phyloP scores from a whole-genome alignment of 805 yeast species.

The Pichia heedii region DNA sequence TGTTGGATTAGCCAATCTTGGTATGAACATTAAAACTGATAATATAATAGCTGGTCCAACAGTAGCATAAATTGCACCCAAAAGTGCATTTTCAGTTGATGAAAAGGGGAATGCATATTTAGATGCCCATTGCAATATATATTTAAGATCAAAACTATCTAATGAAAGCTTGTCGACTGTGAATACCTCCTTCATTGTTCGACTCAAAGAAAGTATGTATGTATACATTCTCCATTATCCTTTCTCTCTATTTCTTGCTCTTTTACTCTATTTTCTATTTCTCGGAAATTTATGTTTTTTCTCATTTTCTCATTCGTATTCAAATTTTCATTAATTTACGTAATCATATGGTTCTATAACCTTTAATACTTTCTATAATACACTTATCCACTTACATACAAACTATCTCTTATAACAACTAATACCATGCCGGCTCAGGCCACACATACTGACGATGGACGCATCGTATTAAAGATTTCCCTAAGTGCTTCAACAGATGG shows the following conservation, averaged over 20 bases:
- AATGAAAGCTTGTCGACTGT: background rate
- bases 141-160: background rate
- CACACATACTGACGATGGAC: background rate
- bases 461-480: background rate
- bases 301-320: no score
- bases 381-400: no score
- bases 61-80: slow-evolving; percentile 50
- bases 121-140: background rate
- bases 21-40: slow-evolving; percentile 33
- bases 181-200: background rate
- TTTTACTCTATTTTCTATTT: no score
- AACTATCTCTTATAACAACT: no score
- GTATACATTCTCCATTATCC: no score
- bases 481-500: no score
- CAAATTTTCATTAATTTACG: no score
- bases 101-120: slow-evolving; percentile 38
- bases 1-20: background rate
- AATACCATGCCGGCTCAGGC: background rate
- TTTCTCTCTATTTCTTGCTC: no score
- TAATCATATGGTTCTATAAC: no score
- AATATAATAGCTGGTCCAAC: slow-evolving; percentile 57
- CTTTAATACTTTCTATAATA: no score
- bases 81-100: slow-evolving; percentile 51
- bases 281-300: no score
- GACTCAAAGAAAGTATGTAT: no score